phyloP scores from a whole-genome alignment of 495 filamentous ascomycete species.

The Neurospora sp. region DNA sequence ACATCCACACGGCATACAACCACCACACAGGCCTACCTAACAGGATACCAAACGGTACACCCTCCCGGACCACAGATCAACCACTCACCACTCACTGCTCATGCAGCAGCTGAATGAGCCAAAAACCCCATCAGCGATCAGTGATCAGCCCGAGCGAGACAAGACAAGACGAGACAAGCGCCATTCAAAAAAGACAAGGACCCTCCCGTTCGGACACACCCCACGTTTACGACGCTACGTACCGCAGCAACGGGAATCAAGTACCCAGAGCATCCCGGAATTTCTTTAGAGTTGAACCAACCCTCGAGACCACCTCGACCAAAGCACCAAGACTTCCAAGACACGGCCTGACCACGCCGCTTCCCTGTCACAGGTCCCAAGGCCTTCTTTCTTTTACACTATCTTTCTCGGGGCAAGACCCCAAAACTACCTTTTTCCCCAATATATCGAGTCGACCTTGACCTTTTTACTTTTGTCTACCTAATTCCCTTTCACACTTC shows the following conservation, averaged over 20 bases:
- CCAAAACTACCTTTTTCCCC: neutral
- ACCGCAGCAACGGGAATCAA: neutral
- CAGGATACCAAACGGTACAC: neutral
- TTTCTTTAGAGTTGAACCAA: neutral
- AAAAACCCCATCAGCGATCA: neutral
- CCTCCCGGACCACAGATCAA: neutral
- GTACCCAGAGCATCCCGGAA: neutral
- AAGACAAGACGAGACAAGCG: neutral
- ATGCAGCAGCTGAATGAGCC: neutral
- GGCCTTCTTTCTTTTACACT: neutral
- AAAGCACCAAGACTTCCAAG: neutral
- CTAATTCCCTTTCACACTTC: neutral
- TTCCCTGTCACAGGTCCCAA: neutral
- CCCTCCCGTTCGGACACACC: neutral
- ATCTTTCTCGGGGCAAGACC: neutral
- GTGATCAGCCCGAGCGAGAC: neutral
- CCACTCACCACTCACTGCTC: neutral
- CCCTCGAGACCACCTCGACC: neutral
- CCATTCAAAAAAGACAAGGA: neutral
- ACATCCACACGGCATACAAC: neutral
- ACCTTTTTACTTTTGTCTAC: neutral
- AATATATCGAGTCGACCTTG: neutral
- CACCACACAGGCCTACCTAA: neutral
- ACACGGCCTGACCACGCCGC: neutral
- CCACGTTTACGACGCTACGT: neutral